Conservation (phyloP, 169 alveolate genomes). For the Eimeria acervulina region DNA sequence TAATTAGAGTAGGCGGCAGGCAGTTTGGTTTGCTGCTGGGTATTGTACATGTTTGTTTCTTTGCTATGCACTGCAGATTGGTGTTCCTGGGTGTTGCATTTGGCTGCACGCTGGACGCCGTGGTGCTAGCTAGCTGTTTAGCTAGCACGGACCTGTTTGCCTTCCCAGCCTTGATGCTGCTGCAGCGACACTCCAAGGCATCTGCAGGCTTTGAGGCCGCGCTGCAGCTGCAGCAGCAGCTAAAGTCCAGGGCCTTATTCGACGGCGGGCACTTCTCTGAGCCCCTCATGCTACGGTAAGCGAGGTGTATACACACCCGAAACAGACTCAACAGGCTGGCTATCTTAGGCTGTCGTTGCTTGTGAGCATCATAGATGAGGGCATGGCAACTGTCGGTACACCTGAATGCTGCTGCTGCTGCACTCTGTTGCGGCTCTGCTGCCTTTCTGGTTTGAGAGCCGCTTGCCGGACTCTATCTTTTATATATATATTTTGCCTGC, state of each 20-base stretch:
- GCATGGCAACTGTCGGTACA: no score
- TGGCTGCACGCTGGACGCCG: conserved; percentile 82
- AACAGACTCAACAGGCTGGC: no score
- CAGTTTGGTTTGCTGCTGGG: not conserved
- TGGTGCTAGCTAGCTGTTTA: conserved; percentile 75
- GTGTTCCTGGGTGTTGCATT: conserved; percentile 71
- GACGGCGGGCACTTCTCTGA: conserved; percentile 87
- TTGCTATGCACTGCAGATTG: not conserved
- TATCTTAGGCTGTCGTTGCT: no score
- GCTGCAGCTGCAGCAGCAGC: conserved; percentile 81
- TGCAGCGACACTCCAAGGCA: conserved; percentile 79
- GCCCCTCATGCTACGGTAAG: conserved; percentile 82
- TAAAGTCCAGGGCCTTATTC: conserved; percentile 82
- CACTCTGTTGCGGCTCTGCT: no score
- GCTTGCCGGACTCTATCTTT: no score
- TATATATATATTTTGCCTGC: no score
- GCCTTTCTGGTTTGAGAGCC: no score
- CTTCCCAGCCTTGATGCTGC: conserved; percentile 84
- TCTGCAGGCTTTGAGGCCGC: conserved; percentile 84
- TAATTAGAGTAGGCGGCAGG: no score
- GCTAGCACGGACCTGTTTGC: conserved; percentile 86
- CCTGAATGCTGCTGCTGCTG: no score
- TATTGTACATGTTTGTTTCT: not conserved
- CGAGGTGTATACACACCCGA: no score
- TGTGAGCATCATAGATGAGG: no score